Conservation (phyloP, 768 basidiomycete genomes). For the Mycena haematopus region DNA sequence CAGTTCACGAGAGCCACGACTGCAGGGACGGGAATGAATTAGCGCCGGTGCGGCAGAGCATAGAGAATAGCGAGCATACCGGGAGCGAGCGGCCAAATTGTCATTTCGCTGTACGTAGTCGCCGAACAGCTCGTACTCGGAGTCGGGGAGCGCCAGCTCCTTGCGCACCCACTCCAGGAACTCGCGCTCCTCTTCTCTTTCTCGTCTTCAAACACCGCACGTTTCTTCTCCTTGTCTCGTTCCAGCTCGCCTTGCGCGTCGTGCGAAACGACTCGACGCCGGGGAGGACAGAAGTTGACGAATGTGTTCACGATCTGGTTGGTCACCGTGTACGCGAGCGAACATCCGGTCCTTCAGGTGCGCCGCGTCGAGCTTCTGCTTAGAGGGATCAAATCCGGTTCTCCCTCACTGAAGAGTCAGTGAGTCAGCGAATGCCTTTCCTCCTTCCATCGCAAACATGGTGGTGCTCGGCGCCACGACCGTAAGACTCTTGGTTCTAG, state of each 20-base stretch:
- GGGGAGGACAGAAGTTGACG: conserved; percentile 73
- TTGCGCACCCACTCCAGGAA: conserved; percentile 84
- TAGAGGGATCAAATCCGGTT: no score
- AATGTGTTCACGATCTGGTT: conserved; percentile 84
- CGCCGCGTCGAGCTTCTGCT: conserved; percentile 65
- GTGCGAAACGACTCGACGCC: conserved; percentile 57
- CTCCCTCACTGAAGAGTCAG: no score
- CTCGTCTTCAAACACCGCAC: conserved; percentile 77
- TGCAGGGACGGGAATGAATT: conserved; percentile 22
- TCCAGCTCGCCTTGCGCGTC: conserved; percentile 74
- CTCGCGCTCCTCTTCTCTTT: conserved; percentile 66
- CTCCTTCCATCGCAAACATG: no score
- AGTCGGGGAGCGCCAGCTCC: conserved; percentile 75
- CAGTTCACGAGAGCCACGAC: conserved; percentile 84
- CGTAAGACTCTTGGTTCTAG: no score
- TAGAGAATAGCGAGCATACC: conserved; percentile 52
- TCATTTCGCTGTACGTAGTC: conserved; percentile 83
- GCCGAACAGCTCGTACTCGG: conserved; percentile 71
- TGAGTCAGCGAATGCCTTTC: no score
- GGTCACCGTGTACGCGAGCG: conserved; percentile 88
- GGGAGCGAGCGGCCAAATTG: conserved; percentile 92
- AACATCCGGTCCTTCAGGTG: conserved; percentile 92
- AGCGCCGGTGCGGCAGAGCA: conserved; percentile 7
- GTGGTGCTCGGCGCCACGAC: no score
- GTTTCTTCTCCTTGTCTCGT: conserved; percentile 62